These are phyloP conservation scores for Euphorbia neoarborescens DNA, from an alignment of 441 rosid species.

Conservation along the genomic window DNA sequence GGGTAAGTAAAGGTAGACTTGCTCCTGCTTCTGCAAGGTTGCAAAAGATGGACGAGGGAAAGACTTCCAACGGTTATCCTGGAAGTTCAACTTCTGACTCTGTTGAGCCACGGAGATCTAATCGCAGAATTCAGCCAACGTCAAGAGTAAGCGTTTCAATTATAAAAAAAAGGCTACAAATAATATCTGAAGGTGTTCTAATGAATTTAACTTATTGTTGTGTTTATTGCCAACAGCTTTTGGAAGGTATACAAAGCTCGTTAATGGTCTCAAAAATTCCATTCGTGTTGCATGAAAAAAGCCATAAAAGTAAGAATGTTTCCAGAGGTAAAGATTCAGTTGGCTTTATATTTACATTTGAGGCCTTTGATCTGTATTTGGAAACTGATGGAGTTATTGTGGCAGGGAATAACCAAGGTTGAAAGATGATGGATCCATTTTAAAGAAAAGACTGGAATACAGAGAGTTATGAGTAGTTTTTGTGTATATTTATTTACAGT, in stretches of 20 bases:
- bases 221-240: slow-evolving; percentile 43
- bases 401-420: slow-evolving; percentile 50
- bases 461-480: slow-evolving; percentile 19
- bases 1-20: slow-evolving; percentile 47
- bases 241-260: slow-evolving; percentile 95
- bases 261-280: slow-evolving; percentile 76
- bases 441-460: slow-evolving; percentile 21
- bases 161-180: background rate
- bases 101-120: slow-evolving; percentile 81
- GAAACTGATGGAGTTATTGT: slow-evolving; percentile 17
- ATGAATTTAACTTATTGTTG: slow-evolving; percentile 6
- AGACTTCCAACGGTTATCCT: slow-evolving; percentile 33
- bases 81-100: slow-evolving; percentile 35
- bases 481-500: slow-evolving; percentile 38
- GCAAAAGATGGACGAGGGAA: slow-evolving; percentile 58
- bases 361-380: background rate
- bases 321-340: slow-evolving; percentile 43
- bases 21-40: slow-evolving; percentile 48
- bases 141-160: slow-evolving; percentile 59
- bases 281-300: slow-evolving; percentile 56
- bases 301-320: slow-evolving; percentile 50
- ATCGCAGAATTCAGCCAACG: slow-evolving; percentile 95
- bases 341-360: background rate
- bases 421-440: slow-evolving; percentile 20
- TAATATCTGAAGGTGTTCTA: background rate